Percentiles rank a stretch among this genome's conserved stretches.
phyloP scores from a whole-genome alignment of 768 basidiomycete species.

The Phylloporus arenicola region DNA sequence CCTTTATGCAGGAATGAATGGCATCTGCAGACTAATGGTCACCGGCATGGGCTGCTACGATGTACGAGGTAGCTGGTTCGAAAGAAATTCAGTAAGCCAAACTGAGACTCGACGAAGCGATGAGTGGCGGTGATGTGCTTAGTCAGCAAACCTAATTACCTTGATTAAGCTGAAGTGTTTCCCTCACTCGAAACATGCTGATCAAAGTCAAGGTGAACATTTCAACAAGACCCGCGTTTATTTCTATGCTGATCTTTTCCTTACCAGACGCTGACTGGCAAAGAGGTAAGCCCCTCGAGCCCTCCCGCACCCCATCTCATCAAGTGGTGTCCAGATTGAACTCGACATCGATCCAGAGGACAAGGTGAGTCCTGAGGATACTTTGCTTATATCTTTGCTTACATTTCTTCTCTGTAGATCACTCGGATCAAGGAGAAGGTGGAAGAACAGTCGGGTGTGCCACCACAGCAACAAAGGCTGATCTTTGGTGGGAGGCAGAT shows the following conservation, averaged over 20 bases:
- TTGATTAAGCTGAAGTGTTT: too few species aligned
- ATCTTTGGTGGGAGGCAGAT: conserved; percentile 88
- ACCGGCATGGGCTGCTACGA: too few species aligned
- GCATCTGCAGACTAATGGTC: conserved; percentile 3
- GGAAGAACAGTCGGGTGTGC: conserved; percentile 97
- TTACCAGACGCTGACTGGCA: conserved; percentile 86
- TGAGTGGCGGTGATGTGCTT: neutral
- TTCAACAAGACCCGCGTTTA: neutral
- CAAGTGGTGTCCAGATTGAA: conserved; percentile 60
- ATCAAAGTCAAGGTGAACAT: conserved; percentile 24
- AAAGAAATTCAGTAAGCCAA: too few species aligned
- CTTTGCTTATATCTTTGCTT: neutral
- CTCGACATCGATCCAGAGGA: conserved; percentile 90
- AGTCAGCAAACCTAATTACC: conserved; percentile 1
- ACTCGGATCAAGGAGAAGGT: conserved; percentile 95
- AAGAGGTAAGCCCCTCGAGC: conserved; percentile 60
- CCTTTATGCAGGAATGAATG: neutral
- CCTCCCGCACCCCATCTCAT: conserved; percentile 2
- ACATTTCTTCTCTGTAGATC: conserved; percentile 48
- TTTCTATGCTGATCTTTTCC: neutral
- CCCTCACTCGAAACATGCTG: conserved; percentile 12
- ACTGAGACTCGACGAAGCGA: too few species aligned
- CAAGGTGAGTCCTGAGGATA: conserved; percentile 51
- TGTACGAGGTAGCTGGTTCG: too few species aligned
- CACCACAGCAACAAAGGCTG: conserved; percentile 90